Conservation (phyloP, 176 grass and related monocot genomes). For the Carex scoparia region DNA sequence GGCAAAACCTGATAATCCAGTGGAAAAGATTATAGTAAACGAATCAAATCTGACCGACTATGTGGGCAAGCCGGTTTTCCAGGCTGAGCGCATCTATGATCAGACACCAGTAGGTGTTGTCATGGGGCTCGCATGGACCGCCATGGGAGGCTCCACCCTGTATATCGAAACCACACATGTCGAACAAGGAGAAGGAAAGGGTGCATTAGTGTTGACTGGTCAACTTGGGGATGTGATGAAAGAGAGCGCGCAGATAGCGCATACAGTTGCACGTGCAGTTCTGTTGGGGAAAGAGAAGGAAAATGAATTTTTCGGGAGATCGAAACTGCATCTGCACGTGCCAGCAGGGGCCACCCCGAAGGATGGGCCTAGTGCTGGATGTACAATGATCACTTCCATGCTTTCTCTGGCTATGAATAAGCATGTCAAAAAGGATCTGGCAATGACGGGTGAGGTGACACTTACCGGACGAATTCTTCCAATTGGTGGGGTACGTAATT, state of each 20-base stretch:
- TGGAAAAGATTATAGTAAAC: conserved; percentile 67
- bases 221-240: conserved; percentile 99
- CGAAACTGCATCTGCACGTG: conserved; percentile 86
- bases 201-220: conserved; percentile 73
- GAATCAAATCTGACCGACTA: conserved; percentile 66
- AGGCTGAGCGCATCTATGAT: conserved; percentile 88
- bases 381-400: conserved; percentile 97
- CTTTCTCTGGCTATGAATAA: conserved; percentile 81
- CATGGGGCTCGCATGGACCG: conserved; percentile 97
- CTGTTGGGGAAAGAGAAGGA: conserved; percentile 55
- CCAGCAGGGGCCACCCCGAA: conserved; percentile 92
- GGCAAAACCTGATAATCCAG: conserved; percentile 17
- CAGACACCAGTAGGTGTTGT: conserved; percentile 90
- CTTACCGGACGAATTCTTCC: conserved; percentile 86
- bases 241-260: conserved; percentile 91
- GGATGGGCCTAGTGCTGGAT: conserved; percentile 88
- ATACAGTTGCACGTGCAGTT: conserved; percentile 83
- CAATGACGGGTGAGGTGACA: conserved; percentile 97
- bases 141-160: conserved; percentile 80
- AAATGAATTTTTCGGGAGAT: conserved; percentile 67
- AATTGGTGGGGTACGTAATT: conserved; percentile 74
- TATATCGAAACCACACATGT: conserved; percentile 78
- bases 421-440: conserved; percentile 69
- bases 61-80: conserved; percentile 97
- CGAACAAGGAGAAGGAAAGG: conserved; percentile 82